Conservation (phyloP, 805 yeast species). For the Candida endomychidarum region DNA sequence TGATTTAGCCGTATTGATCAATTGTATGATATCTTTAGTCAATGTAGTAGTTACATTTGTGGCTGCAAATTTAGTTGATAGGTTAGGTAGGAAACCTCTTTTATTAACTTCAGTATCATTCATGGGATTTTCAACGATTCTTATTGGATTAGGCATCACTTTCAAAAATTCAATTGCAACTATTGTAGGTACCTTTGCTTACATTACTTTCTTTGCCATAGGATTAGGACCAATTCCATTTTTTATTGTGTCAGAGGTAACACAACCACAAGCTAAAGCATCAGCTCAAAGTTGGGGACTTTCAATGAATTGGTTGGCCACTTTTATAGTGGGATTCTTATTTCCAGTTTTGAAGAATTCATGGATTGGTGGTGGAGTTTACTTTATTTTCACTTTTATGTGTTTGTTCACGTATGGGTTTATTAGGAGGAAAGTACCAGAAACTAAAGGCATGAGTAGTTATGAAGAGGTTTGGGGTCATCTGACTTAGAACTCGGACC, state of each 20-base stretch:
- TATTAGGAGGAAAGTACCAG: slow-evolving; percentile 58
- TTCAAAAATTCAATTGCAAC: slow-evolving; percentile 47
- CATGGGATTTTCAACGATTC: slow-evolving; percentile 65
- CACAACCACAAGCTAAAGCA: slow-evolving; percentile 75
- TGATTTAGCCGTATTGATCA: slow-evolving; percentile 63
- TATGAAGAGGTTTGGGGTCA: slow-evolving; percentile 72
- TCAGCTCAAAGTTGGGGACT: slow-evolving; percentile 93
- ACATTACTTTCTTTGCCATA: slow-evolving; percentile 82
- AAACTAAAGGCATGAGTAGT: slow-evolving; percentile 64
- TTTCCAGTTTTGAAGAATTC: slow-evolving; percentile 71
- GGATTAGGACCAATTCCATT: slow-evolving; percentile 98
- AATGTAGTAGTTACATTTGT: slow-evolving; percentile 73
- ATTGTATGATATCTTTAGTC: slow-evolving; percentile 70
- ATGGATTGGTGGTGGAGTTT: slow-evolving; percentile 74
- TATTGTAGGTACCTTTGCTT: slow-evolving; percentile 63
- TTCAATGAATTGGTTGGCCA: slow-evolving; percentile 86
- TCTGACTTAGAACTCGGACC: no score
- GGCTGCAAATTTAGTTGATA: slow-evolving; percentile 77
- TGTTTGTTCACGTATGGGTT: slow-evolving; percentile 52
- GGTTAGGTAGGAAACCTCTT: slow-evolving; percentile 63
- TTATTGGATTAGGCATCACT: slow-evolving; percentile 68
- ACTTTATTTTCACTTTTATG: slow-evolving; percentile 64
- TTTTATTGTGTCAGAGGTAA: slow-evolving; percentile 81
- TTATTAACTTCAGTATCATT: slow-evolving; percentile 60
- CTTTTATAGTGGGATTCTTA: slow-evolving; percentile 74